Percentiles rank a stretch among this genome's conserved stretches.
phyloP scores from a whole-genome alignment of 345 rosid genomes.

The Viola odorata region DNA sequence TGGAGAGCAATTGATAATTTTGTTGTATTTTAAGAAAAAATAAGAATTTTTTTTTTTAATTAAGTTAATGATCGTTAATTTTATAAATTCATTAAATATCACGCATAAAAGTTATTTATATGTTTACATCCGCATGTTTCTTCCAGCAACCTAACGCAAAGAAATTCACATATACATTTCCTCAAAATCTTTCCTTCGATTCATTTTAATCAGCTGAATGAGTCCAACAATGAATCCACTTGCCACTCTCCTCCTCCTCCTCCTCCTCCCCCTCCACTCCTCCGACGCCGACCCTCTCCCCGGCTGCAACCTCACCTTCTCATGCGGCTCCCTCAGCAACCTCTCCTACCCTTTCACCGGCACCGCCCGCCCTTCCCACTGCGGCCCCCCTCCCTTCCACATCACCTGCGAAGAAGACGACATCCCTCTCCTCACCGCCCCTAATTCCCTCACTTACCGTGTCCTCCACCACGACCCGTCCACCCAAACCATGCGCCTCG shows the following conservation, averaged over 20 bases:
- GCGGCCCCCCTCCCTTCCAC: conserved; percentile 38
- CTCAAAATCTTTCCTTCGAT: not conserved
- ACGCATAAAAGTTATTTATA: too few species aligned
- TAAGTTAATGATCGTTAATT: too few species aligned
- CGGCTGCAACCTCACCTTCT: conserved; percentile 23
- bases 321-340: conserved; percentile 28
- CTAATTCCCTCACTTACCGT: conserved; percentile 17
- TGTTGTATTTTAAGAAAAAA: too few species aligned
- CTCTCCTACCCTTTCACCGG: conserved; percentile 45
- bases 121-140: too few species aligned
- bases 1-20: too few species aligned
- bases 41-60: too few species aligned
- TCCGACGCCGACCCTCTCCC: not conserved
- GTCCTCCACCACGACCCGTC: conserved; percentile 23
- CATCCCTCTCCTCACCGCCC: conserved; percentile 4
- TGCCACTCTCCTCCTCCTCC: not conserved
- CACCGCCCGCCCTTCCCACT: conserved; percentile 36
- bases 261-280: not conserved
- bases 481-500: conserved; percentile 13
- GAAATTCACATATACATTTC: not conserved
- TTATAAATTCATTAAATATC: too few species aligned
- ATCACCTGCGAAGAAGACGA: conserved; percentile 21
- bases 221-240: not conserved
- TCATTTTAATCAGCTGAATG: conserved; percentile 7
- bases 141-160: conserved; percentile 13